Evolutionary conservation across 257 asterid genomes (phyloP).

Genomic region (Nicotiana sylvestris): DNA sequence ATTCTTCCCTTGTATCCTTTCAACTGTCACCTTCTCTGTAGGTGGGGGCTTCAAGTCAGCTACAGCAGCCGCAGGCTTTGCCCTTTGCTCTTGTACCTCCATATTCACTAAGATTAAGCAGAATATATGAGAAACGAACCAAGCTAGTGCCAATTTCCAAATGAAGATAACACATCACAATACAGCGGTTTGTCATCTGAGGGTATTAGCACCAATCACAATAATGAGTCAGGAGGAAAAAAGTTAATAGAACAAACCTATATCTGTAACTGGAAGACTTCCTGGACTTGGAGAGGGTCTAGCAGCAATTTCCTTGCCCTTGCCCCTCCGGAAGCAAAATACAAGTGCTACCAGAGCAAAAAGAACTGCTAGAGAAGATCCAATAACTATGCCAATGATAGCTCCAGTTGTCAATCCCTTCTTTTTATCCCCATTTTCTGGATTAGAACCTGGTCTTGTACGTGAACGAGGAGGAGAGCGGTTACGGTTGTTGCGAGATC

Average conservation of each 20-base stretch:
- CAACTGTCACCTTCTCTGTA: conserved; percentile 51
- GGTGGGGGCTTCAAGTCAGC: conserved; percentile 72
- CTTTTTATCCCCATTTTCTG: conserved; percentile 36
- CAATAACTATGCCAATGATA: conserved; percentile 74
- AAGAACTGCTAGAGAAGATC: conserved; percentile 49
- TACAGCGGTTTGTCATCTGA: background rate
- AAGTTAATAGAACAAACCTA: conserved; percentile 34
- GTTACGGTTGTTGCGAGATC: conserved; percentile 37
- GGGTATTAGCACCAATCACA: background rate
- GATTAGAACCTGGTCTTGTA: conserved; percentile 40
- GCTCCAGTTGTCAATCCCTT: conserved; percentile 63
- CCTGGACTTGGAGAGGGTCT: conserved; percentile 46
- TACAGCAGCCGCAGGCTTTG: conserved; percentile 40
- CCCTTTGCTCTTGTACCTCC: conserved; percentile 69
- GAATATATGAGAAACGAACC: background rate
- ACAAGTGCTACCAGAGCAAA: conserved; percentile 53
- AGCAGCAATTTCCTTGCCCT: conserved; percentile 68
- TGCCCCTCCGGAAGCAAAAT: conserved; percentile 55
- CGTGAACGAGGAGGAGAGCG: conserved; percentile 42
- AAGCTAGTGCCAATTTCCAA: background rate
- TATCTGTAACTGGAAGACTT: conserved; percentile 51
- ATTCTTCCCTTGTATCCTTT: conserved; percentile 63
- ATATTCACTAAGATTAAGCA: conserved; percentile 40
- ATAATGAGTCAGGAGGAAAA: background rate
- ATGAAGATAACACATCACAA: background rate